phyloP scores from a whole-genome alignment of 2,329 filamentous ascomycete genomes.

The Triangularia setosa region DNA sequence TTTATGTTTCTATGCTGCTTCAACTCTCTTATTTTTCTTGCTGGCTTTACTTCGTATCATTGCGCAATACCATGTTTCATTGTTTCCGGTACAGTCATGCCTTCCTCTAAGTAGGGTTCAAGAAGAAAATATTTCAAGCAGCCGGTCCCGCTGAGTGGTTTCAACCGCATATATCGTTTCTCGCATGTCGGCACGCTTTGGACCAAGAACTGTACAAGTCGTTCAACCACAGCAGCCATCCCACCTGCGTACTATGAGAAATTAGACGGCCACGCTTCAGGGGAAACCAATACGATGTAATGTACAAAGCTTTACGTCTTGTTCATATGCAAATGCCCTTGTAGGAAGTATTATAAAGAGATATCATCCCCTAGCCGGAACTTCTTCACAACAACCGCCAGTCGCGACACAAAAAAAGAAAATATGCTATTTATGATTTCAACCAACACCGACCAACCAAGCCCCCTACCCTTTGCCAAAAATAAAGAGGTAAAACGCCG shows the following conservation, averaged over 20 bases:
- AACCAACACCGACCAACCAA: neutral
- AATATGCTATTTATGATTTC: neutral
- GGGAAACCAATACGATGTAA: too few relatives aligned
- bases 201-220: too few relatives aligned
- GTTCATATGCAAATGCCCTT: neutral
- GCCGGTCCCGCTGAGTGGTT: neutral
- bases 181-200: too few relatives aligned
- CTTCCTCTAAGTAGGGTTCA: neutral
- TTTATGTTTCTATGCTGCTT: neutral
- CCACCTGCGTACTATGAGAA: too few relatives aligned
- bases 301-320: neutral
- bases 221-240: too few relatives aligned
- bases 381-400: too few relatives aligned
- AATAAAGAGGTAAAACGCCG: neutral
- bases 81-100: neutral
- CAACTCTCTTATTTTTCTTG: neutral
- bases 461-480: too few relatives aligned
- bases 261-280: too few relatives aligned
- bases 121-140: neutral
- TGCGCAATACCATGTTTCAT: neutral
- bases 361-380: neutral
- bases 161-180: neutral
- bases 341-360: neutral
- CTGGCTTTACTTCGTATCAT: neutral
- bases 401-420: neutral